phyloP scores from a whole-genome alignment of 495 filamentous ascomycete genomes.

The Daldinia grandis region DNA sequence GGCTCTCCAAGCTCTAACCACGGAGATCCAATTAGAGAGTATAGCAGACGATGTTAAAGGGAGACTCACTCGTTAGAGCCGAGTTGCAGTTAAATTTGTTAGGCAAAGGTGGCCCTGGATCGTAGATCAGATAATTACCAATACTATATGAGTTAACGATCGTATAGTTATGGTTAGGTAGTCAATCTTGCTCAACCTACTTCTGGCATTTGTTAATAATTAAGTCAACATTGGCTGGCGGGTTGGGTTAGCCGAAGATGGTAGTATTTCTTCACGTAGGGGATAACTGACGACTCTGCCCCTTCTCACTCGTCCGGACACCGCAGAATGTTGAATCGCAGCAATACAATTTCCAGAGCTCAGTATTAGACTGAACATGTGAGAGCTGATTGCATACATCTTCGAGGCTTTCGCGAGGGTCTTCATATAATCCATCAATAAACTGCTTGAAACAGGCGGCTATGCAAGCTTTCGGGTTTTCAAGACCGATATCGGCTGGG shows the following conservation, averaged over 20 bases:
- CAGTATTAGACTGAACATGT: slow-evolving; percentile 23
- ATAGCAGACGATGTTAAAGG: not conserved
- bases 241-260: slow-evolving; percentile 40
- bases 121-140: slow-evolving; percentile 48
- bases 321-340: slow-evolving; percentile 57
- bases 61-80: slow-evolving; percentile 12
- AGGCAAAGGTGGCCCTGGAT: slow-evolving; percentile 51
- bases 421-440: slow-evolving; percentile 23
- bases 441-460: slow-evolving; percentile 38
- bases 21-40: not conserved
- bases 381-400: slow-evolving; percentile 41
- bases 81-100: slow-evolving; percentile 21
- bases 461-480: slow-evolving; percentile 36
- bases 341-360: slow-evolving; percentile 55
- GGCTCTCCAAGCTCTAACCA: not conserved
- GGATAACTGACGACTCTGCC: slow-evolving; percentile 56
- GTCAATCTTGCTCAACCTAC: slow-evolving; percentile 42
- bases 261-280: not conserved
- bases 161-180: not conserved
- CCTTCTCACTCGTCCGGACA: slow-evolving; percentile 47
- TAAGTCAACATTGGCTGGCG: slow-evolving; percentile 52
- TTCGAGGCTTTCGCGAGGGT: slow-evolving; percentile 13
- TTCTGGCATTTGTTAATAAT: slow-evolving; percentile 60
- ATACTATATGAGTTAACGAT: slow-evolving; percentile 40
- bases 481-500: slow-evolving; percentile 19